phyloP scores from a whole-genome alignment of 257 asterid species.

The Osmanthus fragrans region DNA sequence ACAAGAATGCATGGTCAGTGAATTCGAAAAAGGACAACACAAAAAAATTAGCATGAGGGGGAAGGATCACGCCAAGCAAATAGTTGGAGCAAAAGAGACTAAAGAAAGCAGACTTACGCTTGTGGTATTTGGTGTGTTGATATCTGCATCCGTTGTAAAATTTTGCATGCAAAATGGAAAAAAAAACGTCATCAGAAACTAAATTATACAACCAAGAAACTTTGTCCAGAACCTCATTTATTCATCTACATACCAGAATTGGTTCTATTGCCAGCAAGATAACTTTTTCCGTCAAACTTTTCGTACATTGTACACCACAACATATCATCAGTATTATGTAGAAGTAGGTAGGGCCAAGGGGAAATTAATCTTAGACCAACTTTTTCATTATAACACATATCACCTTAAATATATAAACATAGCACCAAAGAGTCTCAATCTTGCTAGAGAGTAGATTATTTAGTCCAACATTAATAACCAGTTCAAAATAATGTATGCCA shows the following conservation, averaged over 20 bases:
- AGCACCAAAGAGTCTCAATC: background rate
- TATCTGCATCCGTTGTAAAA: slow-evolving; percentile 60
- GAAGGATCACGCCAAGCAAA: background rate
- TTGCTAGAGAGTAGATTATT: background rate
- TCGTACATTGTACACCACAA: background rate
- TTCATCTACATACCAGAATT: slow-evolving; percentile 2
- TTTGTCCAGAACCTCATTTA: background rate
- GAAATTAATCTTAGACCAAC: background rate
- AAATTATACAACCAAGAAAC: background rate
- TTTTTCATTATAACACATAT: background rate
- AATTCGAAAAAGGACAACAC: background rate
- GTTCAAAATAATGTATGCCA: background rate
- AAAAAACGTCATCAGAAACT: slow-evolving; percentile 29
- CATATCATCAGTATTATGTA: background rate
- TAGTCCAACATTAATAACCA: background rate
- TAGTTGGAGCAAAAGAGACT: slow-evolving; percentile 11
- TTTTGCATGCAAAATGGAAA: slow-evolving; percentile 51
- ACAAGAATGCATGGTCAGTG: background rate
- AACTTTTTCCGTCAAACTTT: slow-evolving; percentile 14
- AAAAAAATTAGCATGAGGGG: background rate
- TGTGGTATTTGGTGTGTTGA: slow-evolving; percentile 98
- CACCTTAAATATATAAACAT: background rate
- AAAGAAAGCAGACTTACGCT: slow-evolving; percentile 69
- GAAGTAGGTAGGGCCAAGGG: background rate
- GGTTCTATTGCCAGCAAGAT: slow-evolving; percentile 12